Conservation (phyloP, 2,329 filamentous ascomycete species). For the Septoria linicola region DNA sequence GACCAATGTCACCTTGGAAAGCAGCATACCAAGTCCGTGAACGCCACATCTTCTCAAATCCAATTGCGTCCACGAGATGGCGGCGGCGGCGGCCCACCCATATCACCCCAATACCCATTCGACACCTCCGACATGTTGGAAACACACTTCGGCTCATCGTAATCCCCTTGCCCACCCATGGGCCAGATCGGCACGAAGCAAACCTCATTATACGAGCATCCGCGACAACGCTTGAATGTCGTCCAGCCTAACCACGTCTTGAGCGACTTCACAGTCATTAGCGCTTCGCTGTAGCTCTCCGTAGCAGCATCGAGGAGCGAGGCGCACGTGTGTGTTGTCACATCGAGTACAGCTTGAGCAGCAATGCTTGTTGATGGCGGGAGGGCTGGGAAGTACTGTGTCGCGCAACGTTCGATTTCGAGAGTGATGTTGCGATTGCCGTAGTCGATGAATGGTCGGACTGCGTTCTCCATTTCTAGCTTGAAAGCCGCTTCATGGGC, state of each 20-base stretch:
- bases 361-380: constrained; percentile 28
- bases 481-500: constrained; percentile 28
- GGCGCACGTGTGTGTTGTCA: constrained; percentile 38
- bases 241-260: constrained; percentile 58
- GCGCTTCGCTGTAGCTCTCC: constrained; percentile 28
- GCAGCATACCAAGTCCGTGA: no score
- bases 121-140: constrained; percentile 30
- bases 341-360: constrained; percentile 34
- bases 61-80: no score
- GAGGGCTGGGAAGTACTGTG: constrained; percentile 42
- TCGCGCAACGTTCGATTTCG: constrained; percentile 50
- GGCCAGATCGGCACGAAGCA: constrained; percentile 67
- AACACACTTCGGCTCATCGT: constrained; percentile 50
- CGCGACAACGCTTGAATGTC: constrained; percentile 57
- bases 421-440: constrained; percentile 38
- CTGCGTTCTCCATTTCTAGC: constrained; percentile 31
- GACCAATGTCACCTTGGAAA: no score
- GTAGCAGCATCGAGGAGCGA: constrained; percentile 33
- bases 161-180: constrained; percentile 55
- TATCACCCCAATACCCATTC: constrained; percentile 27
- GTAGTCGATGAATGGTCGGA: constrained; percentile 44
- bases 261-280: constrained; percentile 42
- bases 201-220: constrained; percentile 55
- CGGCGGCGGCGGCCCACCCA: no score
- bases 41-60: no score